A percentile compares a stretch with the other conserved stretches of the same genome.
Evolutionary conservation across 495 filamentous ascomycete species (phyloP).

Genomic region (Talaromyces adpressus): DNA sequence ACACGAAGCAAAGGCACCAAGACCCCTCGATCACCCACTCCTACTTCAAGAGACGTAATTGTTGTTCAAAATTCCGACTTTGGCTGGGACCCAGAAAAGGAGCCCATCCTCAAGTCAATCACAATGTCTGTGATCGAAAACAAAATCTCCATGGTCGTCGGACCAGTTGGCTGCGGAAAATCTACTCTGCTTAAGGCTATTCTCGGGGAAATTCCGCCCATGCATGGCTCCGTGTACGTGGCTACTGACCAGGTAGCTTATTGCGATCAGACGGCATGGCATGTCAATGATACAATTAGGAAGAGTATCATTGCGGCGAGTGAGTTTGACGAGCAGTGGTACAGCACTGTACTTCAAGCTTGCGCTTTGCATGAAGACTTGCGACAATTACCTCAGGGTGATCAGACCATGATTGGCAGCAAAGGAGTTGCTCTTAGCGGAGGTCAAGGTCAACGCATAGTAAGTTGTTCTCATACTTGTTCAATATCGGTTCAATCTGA

Average conservation of each 20-base stretch:
- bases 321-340: conserved; percentile 50
- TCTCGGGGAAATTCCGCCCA: conserved; percentile 26
- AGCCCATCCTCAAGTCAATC: conserved; percentile 34
- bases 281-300: conserved; percentile 51
- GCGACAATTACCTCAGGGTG: conserved; percentile 43
- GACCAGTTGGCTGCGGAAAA: conserved; percentile 23
- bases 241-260: conserved; percentile 37
- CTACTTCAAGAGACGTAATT: conserved; percentile 18
- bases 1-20: background rate
- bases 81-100: conserved; percentile 42
- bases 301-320: conserved; percentile 52
- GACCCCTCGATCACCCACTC: background rate
- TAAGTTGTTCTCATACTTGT: conserved; percentile 13
- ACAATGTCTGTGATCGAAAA: conserved; percentile 31
- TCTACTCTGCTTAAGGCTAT: conserved; percentile 23
- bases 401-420: conserved; percentile 55
- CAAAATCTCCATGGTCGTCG: conserved; percentile 22
- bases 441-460: conserved; percentile 60
- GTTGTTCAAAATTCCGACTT: conserved; percentile 41
- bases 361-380: conserved; percentile 55
- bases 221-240: conserved; percentile 33
- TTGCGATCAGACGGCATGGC: conserved; percentile 47
- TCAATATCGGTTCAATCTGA: background rate
- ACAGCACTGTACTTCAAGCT: conserved; percentile 55
- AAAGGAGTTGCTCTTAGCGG: conserved; percentile 59